Evolutionary conservation across 768 basidiomycete species (phyloP).

Genomic region (Lactifluus piperatus): DNA sequence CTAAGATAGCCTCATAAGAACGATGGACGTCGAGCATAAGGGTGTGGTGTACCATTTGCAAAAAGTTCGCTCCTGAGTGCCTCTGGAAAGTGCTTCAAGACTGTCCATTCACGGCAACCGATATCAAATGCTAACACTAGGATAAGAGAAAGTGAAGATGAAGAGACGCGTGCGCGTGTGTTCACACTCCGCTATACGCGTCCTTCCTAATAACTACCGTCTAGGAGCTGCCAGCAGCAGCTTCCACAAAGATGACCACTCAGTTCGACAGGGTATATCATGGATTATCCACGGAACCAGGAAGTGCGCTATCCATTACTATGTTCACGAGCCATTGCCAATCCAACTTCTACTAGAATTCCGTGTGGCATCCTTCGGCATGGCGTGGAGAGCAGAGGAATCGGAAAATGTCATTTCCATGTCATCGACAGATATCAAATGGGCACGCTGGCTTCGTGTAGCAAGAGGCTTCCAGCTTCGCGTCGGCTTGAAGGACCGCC

Average conservation of each 20-base stretch:
- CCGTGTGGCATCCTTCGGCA: conserved; percentile 80
- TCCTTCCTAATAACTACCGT: neutral
- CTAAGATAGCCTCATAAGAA: conserved; percentile 33
- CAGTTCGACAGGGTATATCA: conserved; percentile 85
- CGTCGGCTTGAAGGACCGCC: conserved; percentile 69
- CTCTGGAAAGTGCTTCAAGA: conserved; percentile 49
- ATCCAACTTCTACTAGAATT: conserved; percentile 44
- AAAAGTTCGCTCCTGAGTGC: conserved; percentile 55
- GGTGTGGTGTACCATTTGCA: conserved; percentile 67
- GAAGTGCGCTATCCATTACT: conserved; percentile 55
- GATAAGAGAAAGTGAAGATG: neutral
- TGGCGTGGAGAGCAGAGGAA: conserved; percentile 89
- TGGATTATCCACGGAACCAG: conserved; percentile 59
- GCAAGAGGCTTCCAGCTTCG: conserved; percentile 89
- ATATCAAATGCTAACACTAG: neutral
- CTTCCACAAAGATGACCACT: conserved; percentile 44
- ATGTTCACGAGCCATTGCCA: neutral
- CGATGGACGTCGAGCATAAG: conserved; percentile 10
- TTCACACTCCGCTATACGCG: conserved; percentile 21
- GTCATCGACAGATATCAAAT: conserved; percentile 67
- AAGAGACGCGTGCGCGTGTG: conserved; percentile 4
- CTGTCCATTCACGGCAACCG: conserved; percentile 36
- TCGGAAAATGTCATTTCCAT: conserved; percentile 55
- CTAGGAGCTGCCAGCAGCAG: neutral
- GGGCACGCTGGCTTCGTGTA: conserved; percentile 86